These are phyloP conservation scores for Picochlorum sp. DNA, from an alignment of 139 green algal genomes.

Conservation along the genomic window DNA sequence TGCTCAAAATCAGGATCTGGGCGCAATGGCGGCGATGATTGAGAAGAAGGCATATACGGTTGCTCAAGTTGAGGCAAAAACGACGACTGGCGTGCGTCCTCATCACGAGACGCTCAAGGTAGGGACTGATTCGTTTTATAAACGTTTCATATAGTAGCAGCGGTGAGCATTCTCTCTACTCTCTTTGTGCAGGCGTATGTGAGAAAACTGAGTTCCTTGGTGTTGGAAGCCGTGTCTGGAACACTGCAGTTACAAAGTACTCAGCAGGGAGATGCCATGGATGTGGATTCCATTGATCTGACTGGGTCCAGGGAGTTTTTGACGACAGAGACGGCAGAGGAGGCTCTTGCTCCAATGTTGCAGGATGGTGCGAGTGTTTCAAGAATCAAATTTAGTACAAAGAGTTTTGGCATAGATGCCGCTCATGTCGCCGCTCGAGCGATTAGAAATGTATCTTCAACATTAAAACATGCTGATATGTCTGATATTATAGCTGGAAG, in stretches of 20 bases:
- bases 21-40: constrained; percentile 32
- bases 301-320: constrained; percentile 77
- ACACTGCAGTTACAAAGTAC: constrained; percentile 9
- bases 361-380: constrained; percentile 36
- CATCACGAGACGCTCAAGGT: constrained; percentile 36
- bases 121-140: not conserved
- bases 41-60: constrained; percentile 78
- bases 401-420: constrained; percentile 77
- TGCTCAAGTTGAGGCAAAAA: constrained; percentile 60
- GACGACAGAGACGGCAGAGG: constrained; percentile 52
- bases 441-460: constrained; percentile 42
- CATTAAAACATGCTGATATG: constrained; percentile 71
- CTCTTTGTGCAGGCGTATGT: constrained; percentile 17
- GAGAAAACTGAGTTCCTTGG: constrained; percentile 60
- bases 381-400: constrained; percentile 81
- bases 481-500: constrained; percentile 83
- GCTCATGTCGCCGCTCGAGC: constrained; percentile 64
- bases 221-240: constrained; percentile 44
- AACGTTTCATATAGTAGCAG: not conserved
- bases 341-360: constrained; percentile 62
- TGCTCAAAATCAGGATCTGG: constrained; percentile 25
- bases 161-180: too few species aligned
- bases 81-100: constrained; percentile 58
- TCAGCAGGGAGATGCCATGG: not conserved
- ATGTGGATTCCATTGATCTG: constrained; percentile 54